These are phyloP conservation scores for Diophrys sp. DNA, from an alignment of 73 alveolate genomes.

Conservation along the genomic window DNA sequence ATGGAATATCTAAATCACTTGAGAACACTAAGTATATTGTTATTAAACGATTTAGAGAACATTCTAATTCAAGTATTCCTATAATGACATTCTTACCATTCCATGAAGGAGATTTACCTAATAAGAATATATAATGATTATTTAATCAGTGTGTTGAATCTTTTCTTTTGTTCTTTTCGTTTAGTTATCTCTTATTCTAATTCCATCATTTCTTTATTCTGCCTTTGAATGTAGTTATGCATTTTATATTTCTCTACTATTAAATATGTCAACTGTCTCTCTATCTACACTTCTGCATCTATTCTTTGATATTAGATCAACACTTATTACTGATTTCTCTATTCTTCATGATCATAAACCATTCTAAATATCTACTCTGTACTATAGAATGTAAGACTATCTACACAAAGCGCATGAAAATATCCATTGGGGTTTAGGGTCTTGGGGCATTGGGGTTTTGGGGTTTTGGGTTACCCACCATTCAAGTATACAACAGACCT, in stretches of 20 bases:
- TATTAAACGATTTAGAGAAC: neutral
- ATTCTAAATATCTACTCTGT: neutral
- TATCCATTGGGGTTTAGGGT: too few species aligned
- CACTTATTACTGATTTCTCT: neutral
- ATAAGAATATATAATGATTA: neutral
- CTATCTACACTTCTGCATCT: neutral
- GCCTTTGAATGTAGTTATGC: too few species aligned
- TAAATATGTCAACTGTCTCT: too few species aligned
- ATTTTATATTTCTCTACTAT: too few species aligned
- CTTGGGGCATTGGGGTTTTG: too few species aligned
- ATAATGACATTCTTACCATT: neutral
- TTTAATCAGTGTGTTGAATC: too few species aligned
- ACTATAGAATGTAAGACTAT: neutral
- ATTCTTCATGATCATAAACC: neutral
- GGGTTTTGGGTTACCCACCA: neutral
- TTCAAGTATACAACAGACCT: neutral
- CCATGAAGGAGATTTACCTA: neutral
- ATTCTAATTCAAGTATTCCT: neutral
- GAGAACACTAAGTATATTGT: neutral
- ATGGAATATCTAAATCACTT: neutral
- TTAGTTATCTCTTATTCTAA: neutral
- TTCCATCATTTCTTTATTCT: too few species aligned
- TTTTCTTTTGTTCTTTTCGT: neutral
- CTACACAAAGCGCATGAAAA: neutral
- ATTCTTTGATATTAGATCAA: neutral